phyloP scores from a whole-genome alignment of 106 monocot species.

The Iris macrosiphon region DNA sequence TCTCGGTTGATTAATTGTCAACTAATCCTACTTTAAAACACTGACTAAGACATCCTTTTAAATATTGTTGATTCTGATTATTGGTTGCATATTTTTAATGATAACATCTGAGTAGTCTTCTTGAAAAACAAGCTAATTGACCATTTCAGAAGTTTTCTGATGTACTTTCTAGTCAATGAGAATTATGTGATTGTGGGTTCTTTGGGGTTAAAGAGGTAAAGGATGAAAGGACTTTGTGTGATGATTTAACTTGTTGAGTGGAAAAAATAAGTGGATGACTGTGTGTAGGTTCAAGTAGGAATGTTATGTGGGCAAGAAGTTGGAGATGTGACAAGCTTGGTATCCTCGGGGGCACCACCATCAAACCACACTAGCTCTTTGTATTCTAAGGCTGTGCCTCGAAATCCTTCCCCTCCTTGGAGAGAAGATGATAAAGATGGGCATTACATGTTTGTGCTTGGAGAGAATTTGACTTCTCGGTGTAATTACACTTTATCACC shows the following conservation, averaged over 20 bases:
- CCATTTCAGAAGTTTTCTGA: too few relatives aligned
- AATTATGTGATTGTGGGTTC: too few relatives aligned
- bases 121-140: too few relatives aligned
- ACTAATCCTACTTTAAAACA: too few relatives aligned
- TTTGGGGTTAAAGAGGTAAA: too few relatives aligned
- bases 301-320: conserved; percentile 85
- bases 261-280: conserved; percentile 52
- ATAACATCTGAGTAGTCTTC: too few relatives aligned
- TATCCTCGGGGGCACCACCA: conserved; percentile 25
- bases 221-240: too few relatives aligned
- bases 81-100: too few relatives aligned
- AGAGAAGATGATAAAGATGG: conserved; percentile 98
- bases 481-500: conserved; percentile 78
- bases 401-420: conserved; percentile 79
- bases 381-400: conserved; percentile 44
- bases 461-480: conserved; percentile 94
- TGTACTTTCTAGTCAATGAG: too few relatives aligned
- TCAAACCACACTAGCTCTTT: conserved; percentile 37
- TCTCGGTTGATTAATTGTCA: too few relatives aligned
- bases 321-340: conserved; percentile 51
- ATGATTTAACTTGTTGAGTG: conserved; percentile 5
- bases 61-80: too few relatives aligned
- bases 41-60: too few relatives aligned
- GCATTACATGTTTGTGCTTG: conserved; percentile 87
- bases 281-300: conserved; percentile 79